Conservation (phyloP, 257 asterid species). For the Solanum tacnaense region DNA sequence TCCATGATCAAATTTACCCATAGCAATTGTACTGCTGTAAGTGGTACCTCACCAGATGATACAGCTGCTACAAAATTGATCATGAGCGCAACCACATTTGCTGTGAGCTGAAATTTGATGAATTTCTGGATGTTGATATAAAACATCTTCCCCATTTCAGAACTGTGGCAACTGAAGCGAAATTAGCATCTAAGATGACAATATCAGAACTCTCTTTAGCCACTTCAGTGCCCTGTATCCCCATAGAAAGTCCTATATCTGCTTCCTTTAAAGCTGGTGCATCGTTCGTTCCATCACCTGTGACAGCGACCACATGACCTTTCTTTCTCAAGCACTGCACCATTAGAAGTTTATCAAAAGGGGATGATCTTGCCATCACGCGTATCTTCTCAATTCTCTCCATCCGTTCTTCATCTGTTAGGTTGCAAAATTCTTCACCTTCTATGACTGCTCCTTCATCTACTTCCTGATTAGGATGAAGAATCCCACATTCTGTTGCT, state of each 20-base stretch:
- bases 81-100: slow-evolving; percentile 36
- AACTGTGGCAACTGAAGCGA: slow-evolving; percentile 49
- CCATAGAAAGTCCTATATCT: slow-evolving; percentile 43
- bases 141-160: slow-evolving; percentile 45
- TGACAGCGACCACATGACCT: too few relatives aligned
- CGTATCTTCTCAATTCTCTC: too few relatives aligned
- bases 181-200: slow-evolving; percentile 57
- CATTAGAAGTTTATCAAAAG: too few relatives aligned
- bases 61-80: slow-evolving; percentile 55
- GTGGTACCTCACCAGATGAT: slow-evolving; percentile 52
- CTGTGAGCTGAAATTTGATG: slow-evolving; percentile 63
- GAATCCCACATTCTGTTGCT: too few relatives aligned
- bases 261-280: too few relatives aligned
- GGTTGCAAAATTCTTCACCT: too few relatives aligned
- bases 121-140: slow-evolving; percentile 58
- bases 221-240: slow-evolving; percentile 62
- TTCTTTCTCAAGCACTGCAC: too few relatives aligned
- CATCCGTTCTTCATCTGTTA: too few relatives aligned
- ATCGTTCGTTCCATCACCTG: too few relatives aligned
- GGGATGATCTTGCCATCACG: too few relatives aligned
- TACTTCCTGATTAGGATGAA: too few relatives aligned
- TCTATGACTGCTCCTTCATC: too few relatives aligned
- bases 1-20: slow-evolving; percentile 44
- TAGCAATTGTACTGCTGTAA: slow-evolving; percentile 55
- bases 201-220: slow-evolving; percentile 69